phyloP scores from a whole-genome alignment of 1,284 basidiomycete genomes.

The Cryptococcus depauperatus region DNA sequence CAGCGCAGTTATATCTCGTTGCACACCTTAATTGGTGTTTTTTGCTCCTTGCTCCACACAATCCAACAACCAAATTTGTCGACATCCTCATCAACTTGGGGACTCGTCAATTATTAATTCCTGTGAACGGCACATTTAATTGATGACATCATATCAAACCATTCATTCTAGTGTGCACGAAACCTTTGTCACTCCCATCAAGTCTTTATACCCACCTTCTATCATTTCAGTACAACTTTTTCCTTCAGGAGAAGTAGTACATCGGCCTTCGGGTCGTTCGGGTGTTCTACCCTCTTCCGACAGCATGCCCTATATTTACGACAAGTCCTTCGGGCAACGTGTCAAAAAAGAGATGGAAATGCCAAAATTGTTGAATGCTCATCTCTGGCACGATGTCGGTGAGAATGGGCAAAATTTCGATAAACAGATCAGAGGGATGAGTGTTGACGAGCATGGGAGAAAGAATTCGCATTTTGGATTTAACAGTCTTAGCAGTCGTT shows the following conservation, averaged over 20 bases:
- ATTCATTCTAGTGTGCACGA: not conserved
- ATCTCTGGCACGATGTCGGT: too few relatives aligned
- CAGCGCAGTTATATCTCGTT: conserved; percentile 5
- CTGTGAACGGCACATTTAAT: not conserved
- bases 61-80: not conserved
- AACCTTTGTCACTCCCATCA: not conserved
- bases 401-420: not conserved
- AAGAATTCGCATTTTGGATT: not conserved
- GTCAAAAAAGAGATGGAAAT: conserved; percentile 6
- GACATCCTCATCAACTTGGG: not conserved
- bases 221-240: conserved; percentile 3
- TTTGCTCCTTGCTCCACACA: conserved; percentile 10
- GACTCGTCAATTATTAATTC: not conserved
- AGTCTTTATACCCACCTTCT: not conserved
- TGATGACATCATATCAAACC: not conserved
- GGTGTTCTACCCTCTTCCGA: conserved; percentile 6
- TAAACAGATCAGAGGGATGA: conserved; percentile 4
- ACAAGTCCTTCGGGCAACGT: conserved; percentile 9
- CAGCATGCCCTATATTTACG: conserved; percentile 19
- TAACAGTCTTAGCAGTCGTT: conserved; percentile 8
- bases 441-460: conserved; percentile 7
- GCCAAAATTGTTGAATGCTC: conserved; percentile 10
- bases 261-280: conserved; percentile 15
- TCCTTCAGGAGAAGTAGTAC: conserved; percentile 14
- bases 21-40: conserved; percentile 18